Base-by-base conservation (phyloP, 2,329 filamentous ascomycete species). In the Talaromyces sp. region DNA sequence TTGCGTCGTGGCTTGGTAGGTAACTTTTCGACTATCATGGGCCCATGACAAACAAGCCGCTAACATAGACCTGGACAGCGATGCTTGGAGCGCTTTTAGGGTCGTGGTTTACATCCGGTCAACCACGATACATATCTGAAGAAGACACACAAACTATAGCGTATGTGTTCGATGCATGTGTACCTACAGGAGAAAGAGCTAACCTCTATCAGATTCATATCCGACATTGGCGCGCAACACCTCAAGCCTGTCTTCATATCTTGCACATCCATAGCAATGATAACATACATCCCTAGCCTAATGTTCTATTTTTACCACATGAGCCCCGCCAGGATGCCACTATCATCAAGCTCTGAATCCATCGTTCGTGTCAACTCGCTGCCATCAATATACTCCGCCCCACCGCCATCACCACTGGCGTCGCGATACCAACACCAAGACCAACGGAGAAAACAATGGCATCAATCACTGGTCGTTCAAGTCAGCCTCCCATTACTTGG, bases 181-280 rank as follows among this genome's bases (percentile, higher is more conserved):
- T 5, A 31, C 5, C 15, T 2, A 31, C 7, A 22, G 3, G 19
- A 36, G 29, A 22, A 22, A 6, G 11, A 34, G n/a, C n/a, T 34
- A 56, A 34, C 10, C 3, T 22, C 10, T 10, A 29, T 8, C 31
- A 66, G 64, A 51, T 63, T 59, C 34, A 53, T 66, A n/a, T 66
- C 64, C 53, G 64, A 66, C 45, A 66, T 66, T 66, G 64, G 64
- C 31, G 64, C 64, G 13, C 59, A 63, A 25, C 15, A 56, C n/a
- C 64, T 66, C 53, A 66, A 66, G 45, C 64, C 64, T 8, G 38
- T 66, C 0, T 66, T 66, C n/a, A 59, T 66, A 25, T 25, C 31
- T 8, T 63, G 64, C 54, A 38, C 51, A 15, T 53, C 64, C 4
- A 13, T 63, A 36, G 22, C 64, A 36, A 66, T 66, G 64, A 34